These are phyloP conservation scores for Pelargonium australe DNA, from an alignment of 441 rosid genomes.

Conservation along the genomic window DNA sequence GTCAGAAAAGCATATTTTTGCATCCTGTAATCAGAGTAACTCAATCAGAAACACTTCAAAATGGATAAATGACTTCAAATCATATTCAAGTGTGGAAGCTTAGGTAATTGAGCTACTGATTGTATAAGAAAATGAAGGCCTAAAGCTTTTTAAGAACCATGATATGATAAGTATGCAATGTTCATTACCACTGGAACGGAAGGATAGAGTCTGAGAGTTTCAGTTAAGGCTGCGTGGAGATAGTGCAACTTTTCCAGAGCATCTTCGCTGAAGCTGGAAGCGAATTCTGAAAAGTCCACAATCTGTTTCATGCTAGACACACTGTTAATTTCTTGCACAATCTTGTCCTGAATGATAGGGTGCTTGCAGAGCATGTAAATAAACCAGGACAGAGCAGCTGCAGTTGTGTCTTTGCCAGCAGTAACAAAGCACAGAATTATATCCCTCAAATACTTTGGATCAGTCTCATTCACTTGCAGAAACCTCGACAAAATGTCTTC, in stretches of 20 bases:
- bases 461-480: constrained; percentile 28
- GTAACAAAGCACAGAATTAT: constrained; percentile 41
- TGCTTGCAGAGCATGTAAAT: constrained; percentile 36
- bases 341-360: constrained; percentile 36
- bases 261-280: constrained; percentile 32
- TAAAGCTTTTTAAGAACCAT: no score
- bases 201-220: constrained; percentile 47
- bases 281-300: constrained; percentile 22
- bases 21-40: constrained; percentile 26
- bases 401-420: constrained; percentile 57
- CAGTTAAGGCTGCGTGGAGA: constrained; percentile 48
- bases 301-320: constrained; percentile 11
- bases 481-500: constrained; percentile 47
- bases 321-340: constrained; percentile 30
- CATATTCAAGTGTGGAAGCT: no score
- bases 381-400: constrained; percentile 50
- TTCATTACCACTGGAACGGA: constrained; percentile 42
- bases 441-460: constrained; percentile 37
- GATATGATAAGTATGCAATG: no score
- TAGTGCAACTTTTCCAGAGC: constrained; percentile 40
- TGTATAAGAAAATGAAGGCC: no score
- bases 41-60: no score
- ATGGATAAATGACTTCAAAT: no score
- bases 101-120: no score
- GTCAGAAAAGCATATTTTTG: constrained; percentile 40